phyloP scores from a whole-genome alignment of 176 grass and related monocot genomes.

The Leersia perrieri region DNA sequence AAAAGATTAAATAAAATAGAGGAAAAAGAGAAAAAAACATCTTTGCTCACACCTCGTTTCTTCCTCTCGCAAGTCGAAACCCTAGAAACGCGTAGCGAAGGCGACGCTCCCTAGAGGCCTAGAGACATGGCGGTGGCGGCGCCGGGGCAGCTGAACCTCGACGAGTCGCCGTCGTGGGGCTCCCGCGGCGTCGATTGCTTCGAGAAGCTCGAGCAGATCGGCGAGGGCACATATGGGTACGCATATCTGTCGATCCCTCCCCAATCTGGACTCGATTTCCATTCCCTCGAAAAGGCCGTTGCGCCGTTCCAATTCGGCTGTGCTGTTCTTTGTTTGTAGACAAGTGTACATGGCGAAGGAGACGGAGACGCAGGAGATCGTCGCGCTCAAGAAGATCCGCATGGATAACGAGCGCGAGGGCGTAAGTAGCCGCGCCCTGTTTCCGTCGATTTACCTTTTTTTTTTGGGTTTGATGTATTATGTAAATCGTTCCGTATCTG shows the following conservation, averaged over 20 bases:
- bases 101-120: not conserved
- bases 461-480: not conserved
- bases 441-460: not conserved
- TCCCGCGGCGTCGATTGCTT: slow-evolving; percentile 74
- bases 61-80: slow-evolving; percentile 11
- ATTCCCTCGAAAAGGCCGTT: not conserved
- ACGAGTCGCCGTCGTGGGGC: slow-evolving; percentile 59
- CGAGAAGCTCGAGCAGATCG: slow-evolving; percentile 80
- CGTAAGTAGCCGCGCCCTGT: not conserved
- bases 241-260: not conserved
- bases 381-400: slow-evolving; percentile 94
- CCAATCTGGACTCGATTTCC: not conserved
- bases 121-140: slow-evolving; percentile 55
- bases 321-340: slow-evolving; percentile 17
- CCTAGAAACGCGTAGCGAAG: not conserved
- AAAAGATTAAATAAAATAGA: too few relatives aligned
- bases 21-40: too few relatives aligned
- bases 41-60: too few relatives aligned
- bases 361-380: slow-evolving; percentile 69
- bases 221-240: slow-evolving; percentile 74
- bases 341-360: slow-evolving; percentile 97
- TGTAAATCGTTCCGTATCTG: not conserved
- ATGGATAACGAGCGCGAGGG: slow-evolving; percentile 96
- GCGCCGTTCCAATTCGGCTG: not conserved
- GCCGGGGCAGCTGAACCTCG: slow-evolving; percentile 66